Conservation (phyloP, 2,329 filamentous ascomycete species). For the Cytospora piceae region DNA sequence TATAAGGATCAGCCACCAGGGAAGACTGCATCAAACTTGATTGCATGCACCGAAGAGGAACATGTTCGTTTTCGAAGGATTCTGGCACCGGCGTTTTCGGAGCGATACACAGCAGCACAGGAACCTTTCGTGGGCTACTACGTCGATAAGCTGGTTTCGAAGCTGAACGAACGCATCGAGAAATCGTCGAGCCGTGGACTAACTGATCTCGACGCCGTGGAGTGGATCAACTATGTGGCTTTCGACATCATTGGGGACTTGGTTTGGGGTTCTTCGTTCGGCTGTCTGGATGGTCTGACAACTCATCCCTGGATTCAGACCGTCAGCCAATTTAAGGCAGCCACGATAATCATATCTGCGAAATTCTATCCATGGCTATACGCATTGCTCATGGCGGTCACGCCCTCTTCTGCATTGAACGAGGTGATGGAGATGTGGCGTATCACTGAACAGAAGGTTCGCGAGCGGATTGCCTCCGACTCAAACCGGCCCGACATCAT, state of each 20-base stretch:
- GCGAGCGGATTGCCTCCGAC: conserved; percentile 10
- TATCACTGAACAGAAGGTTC: conserved; percentile 19
- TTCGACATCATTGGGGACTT: conserved; percentile 24
- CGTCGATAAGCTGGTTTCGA: conserved; percentile 12
- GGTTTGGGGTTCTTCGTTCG: conserved; percentile 15
- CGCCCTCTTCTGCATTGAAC: conserved; percentile 16
- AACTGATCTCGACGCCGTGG: conserved; percentile 12
- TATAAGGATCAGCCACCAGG: conserved; percentile 17
- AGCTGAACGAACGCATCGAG: conserved; percentile 7
- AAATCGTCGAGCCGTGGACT: neutral
- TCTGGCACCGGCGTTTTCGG: conserved; percentile 20
- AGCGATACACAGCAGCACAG: conserved; percentile 13
- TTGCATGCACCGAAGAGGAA: conserved; percentile 20
- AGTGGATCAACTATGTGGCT: conserved; percentile 21
- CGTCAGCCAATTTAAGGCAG: conserved; percentile 21
- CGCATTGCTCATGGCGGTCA: conserved; percentile 11
- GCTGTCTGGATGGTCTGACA: conserved; percentile 17
- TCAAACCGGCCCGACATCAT: conserved; percentile 5
- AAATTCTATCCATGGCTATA: conserved; percentile 20
- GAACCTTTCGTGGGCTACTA: conserved; percentile 12
- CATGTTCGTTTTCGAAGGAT: conserved; percentile 18
- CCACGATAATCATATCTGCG: conserved; percentile 14
- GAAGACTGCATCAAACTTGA: conserved; percentile 15
- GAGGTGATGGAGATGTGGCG: conserved; percentile 23
- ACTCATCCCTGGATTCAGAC: conserved; percentile 19